Evolutionary conservation across 2,329 filamentous ascomycete genomes (phyloP), one percentile per base, ranked within the genome.

Genomic region (Aspergillus hortae): DNA sequence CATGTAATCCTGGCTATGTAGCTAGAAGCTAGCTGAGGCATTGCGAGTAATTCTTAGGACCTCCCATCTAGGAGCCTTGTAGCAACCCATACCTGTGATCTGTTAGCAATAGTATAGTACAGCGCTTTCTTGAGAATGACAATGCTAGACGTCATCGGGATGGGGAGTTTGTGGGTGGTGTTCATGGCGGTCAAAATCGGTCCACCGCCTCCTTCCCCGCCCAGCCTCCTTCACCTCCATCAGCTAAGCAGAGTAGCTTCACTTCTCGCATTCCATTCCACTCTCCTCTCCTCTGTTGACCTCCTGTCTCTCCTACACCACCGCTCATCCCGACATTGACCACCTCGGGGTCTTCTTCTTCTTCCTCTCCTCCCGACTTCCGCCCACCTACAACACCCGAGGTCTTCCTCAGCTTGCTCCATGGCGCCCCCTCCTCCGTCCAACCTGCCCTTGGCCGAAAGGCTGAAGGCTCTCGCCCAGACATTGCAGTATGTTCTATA

Each of bases 401-500:
- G 40, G 40, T 42, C 17, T n/a, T 6, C 23, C 40, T 17, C 19
- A 19, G 15, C 19, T 23, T 25, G 15, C 55, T 65, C 63, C 53
- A 89, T 89, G 86, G 84, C 89, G 74, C 87, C 89, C 76, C 87
- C 88, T 73, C 87, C 88, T 59, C 77, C 86, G 53, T 77, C 87
- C 53, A 81, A 77, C 63, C 73, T 88, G 73, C 86, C 90, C 70
- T 78, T 94, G 65, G 75, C 78, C 67, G 85, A 94, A 77, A 83
- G 91, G 68, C 77, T 96, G 55, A 74, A 90, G 65, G 80, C 83
- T 62, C 81, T 97, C 62, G 91, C 87, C 61, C 86, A 95, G 74
- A 97, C 92, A 43, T 80, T 97, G 62, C 94, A 97, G 79, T 99
- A 72, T 64, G 92, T 88, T 84, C 73, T 77, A 84, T 70, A 70